Base-by-base conservation (phyloP, 345 rosid species). In the Citrus australasica region DNA sequence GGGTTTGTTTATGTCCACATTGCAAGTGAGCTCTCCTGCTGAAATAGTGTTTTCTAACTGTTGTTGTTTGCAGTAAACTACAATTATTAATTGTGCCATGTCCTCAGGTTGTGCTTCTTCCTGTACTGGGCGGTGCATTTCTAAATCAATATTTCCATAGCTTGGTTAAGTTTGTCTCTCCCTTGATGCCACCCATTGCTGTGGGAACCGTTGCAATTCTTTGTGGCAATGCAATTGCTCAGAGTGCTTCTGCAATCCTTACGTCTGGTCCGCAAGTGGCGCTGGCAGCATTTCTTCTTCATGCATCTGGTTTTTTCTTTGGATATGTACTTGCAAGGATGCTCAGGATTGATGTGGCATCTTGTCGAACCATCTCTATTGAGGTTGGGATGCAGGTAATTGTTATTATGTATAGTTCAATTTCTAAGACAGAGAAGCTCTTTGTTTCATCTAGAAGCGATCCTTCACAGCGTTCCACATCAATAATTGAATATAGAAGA, bases 351-450 rank as follows among this genome's bases (percentile, higher is more conserved):
- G 97, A 93, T 24, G 84, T 83, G 42, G 73, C 95, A 61, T 95
- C 98, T 27, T 88, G 92, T 4, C 78, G 92, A 58, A 93, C 97
- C 64, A 79, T 92, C 86, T 92, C 95, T 4, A 93, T 93, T 37
- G 99, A 93, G 87, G 99, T 95, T 56, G 98, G 99, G 78, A 92
- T 95, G 98, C 95, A 95, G 93, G 97, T 95, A 86, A 67, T 53
- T 9, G 74, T 62, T 53, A 24, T 51, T 27, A 8, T 58, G 7
- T 33, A 46, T 27, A 13, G 65, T 68, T 48, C 4, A 25, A 62
- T 51, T 67, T 78, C 30, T 59, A 7, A 21, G 65, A 10, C 28
- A 56, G 1, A 72, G 48, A 22, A 46, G 58, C 66, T 69, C 48
- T 64, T 78, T 61, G 42, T 46, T 58, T 62, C 71, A 55, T 28